phyloP scores from a whole-genome alignment of 768 basidiomycete species.

The Lyophyllum shimeji region DNA sequence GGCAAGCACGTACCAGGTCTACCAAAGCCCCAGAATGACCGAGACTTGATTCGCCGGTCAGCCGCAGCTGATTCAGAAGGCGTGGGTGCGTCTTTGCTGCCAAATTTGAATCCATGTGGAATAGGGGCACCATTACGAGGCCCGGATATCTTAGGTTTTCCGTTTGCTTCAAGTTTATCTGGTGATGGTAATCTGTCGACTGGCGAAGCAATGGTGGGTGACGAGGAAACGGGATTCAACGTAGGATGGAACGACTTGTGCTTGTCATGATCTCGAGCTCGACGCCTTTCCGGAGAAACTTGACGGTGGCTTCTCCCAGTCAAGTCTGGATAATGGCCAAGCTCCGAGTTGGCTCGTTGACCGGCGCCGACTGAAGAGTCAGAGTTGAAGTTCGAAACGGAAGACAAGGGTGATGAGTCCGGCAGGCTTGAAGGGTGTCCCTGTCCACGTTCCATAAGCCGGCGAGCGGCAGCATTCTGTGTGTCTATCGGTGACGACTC shows the following conservation, averaged over 20 bases:
- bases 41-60: conserved; percentile 86
- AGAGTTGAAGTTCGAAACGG: conserved; percentile 43
- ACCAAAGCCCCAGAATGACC: conserved; percentile 93
- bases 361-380: conserved; percentile 30
- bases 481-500: conserved; percentile 48
- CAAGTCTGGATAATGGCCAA: conserved; percentile 77
- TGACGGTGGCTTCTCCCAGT: conserved; percentile 39
- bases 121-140: conserved; percentile 85
- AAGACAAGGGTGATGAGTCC: conserved; percentile 63
- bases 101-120: conserved; percentile 89
- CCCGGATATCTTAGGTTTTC: conserved; percentile 85
- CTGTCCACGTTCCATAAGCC: conserved; percentile 39
- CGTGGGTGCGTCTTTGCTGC: conserved; percentile 61
- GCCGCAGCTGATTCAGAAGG: conserved; percentile 36
- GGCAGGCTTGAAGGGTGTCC: conserved; percentile 52
- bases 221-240: conserved; percentile 45
- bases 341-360: conserved; percentile 75
- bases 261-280: conserved; percentile 48
- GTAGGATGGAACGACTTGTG: conserved; percentile 69
- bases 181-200: conserved; percentile 54
- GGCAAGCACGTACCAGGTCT: conserved; percentile 45
- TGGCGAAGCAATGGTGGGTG: conserved; percentile 40
- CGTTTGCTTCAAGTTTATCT: conserved; percentile 52
- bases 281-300: conserved; percentile 55
- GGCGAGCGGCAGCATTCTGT: conserved; percentile 34